A percentile compares a stretch with the other conserved stretches of the same genome.
phyloP scores from a whole-genome alignment of 306 rosid genomes.

The Gleditsia sinensis region DNA sequence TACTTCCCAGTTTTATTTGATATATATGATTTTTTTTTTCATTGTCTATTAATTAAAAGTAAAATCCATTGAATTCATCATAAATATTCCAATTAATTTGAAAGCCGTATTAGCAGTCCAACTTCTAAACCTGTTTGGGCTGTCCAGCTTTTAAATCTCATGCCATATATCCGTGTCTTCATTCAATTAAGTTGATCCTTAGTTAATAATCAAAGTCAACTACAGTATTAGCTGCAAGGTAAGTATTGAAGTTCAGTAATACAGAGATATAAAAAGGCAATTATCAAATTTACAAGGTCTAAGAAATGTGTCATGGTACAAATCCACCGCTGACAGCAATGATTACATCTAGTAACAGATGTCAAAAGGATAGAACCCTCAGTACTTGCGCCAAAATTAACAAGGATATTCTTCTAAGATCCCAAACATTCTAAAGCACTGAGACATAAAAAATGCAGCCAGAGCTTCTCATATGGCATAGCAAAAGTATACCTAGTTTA shows the following conservation, averaged over 20 bases:
- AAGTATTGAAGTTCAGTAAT: slow-evolving; percentile 12
- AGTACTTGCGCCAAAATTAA: background rate
- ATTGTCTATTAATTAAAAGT: background rate
- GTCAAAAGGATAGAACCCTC: background rate
- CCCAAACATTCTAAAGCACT: background rate
- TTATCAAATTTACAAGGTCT: slow-evolving; percentile 9
- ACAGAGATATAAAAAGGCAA: background rate
- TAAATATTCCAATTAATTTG: background rate
- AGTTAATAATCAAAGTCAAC: slow-evolving; percentile 15
- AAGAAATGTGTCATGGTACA: background rate
- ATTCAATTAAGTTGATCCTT: slow-evolving; percentile 10
- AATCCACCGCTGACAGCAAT: background rate
- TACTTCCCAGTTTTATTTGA: background rate
- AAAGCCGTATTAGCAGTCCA: slow-evolving; percentile 15
- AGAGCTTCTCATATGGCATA: slow-evolving; percentile 27
- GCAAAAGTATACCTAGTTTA: slow-evolving; percentile 44
- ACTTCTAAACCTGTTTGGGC: slow-evolving; percentile 6
- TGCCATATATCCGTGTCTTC: background rate
- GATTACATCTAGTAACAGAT: slow-evolving; percentile 16
- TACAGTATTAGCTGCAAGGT: slow-evolving; percentile 20
- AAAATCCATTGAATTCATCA: background rate
- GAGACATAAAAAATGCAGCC: slow-evolving; percentile 24
- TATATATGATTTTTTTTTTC: background rate
- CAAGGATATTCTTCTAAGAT: background rate
- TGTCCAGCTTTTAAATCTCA: background rate